These are phyloP conservation scores for Penicillium nordicum DNA, from an alignment of 2,329 filamentous ascomycete species.

Conservation along the genomic window DNA sequence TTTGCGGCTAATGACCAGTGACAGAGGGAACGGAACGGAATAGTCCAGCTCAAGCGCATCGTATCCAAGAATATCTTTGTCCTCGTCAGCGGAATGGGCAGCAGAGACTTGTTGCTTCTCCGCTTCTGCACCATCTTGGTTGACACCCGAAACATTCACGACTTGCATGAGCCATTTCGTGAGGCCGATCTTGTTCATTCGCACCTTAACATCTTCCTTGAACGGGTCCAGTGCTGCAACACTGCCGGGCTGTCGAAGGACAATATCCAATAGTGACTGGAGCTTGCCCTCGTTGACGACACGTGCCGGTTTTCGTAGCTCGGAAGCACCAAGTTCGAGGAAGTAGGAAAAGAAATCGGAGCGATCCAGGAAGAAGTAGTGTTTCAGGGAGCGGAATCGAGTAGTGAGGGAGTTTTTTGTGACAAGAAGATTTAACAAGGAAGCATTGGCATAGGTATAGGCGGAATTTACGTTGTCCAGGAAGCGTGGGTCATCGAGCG, in stretches of 20 bases:
- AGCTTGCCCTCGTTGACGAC: slow-evolving; percentile 88
- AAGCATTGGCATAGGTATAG: slow-evolving; percentile 93
- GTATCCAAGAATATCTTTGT: slow-evolving; percentile 83
- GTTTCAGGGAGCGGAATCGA: slow-evolving; percentile 84
- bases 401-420: slow-evolving; percentile 89
- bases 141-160: slow-evolving; percentile 92
- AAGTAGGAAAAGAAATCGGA: slow-evolving; percentile 99
- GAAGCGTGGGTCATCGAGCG: slow-evolving; percentile 88
- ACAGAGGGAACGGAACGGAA: slow-evolving; percentile 88
- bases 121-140: slow-evolving; percentile 67
- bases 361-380: slow-evolving; percentile 98
- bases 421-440: slow-evolving; percentile 81
- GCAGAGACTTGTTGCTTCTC: slow-evolving; percentile 70
- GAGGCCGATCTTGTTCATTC: slow-evolving; percentile 91
- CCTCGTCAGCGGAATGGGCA: slow-evolving; percentile 63
- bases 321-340: slow-evolving; percentile 82
- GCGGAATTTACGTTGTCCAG: slow-evolving; percentile 93
- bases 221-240: slow-evolving; percentile 92
- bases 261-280: slow-evolving; percentile 91
- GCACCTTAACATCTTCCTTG: slow-evolving; percentile 96
- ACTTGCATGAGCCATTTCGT: slow-evolving; percentile 94
- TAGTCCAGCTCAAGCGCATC: slow-evolving; percentile 94
- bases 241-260: slow-evolving; percentile 91
- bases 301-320: slow-evolving; percentile 85
- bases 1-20: slow-evolving; percentile 90